These are phyloP conservation scores for Prunella vulgaris DNA, from an alignment of 257 asterid genomes.

Conservation along the genomic window DNA sequence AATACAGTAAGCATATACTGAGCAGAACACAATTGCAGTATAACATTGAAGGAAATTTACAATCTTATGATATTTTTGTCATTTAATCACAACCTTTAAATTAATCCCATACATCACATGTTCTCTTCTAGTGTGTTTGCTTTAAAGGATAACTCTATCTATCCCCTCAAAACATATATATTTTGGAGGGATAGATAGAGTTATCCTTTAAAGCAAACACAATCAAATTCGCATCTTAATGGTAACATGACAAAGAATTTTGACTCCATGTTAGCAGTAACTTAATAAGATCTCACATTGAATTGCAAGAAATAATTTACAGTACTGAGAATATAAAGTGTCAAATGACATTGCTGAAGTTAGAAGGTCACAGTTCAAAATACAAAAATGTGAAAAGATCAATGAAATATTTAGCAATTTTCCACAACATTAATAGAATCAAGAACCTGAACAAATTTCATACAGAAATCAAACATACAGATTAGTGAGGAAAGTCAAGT, in stretches of 20 bases:
- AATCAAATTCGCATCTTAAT: not conserved
- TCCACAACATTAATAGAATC: not conserved
- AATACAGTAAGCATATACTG: too few species aligned
- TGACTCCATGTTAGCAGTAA: not conserved
- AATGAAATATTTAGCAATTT: not conserved
- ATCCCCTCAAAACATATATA: too few species aligned
- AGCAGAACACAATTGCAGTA: not conserved
- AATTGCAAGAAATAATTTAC: not conserved
- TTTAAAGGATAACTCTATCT: too few species aligned
- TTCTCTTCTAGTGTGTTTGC: too few species aligned
- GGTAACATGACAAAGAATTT: not conserved
- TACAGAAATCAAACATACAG: constrained; percentile 30
- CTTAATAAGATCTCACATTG: not conserved
- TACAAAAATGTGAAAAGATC: not conserved
- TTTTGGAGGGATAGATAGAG: too few species aligned
- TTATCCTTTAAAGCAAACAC: too few species aligned
- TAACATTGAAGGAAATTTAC: not conserved
- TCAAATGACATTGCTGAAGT: not conserved
- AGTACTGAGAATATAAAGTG: too few species aligned
- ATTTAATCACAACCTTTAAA: not conserved
- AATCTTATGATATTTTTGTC: not conserved
- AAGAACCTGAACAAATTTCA: not conserved
- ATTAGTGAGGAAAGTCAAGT: constrained; percentile 37
- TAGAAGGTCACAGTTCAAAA: not conserved
- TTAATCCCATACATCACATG: not conserved